Evolutionary conservation across 805 yeast genomes (phyloP).

Genomic region (Wickerhamiella australiensis): DNA sequence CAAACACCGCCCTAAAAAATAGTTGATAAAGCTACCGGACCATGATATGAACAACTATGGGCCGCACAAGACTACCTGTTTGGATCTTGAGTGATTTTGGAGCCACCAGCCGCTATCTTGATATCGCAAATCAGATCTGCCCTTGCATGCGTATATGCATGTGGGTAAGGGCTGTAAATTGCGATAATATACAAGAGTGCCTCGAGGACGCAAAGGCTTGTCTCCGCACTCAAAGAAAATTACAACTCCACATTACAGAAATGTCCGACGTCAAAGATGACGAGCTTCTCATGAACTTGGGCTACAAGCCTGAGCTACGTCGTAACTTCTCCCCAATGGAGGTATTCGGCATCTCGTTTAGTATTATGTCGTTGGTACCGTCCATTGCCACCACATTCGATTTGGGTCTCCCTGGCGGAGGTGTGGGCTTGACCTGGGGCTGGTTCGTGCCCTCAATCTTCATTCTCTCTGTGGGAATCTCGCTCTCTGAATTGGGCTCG

Average conservation of each 20-base stretch:
- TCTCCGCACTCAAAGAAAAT: too few species aligned
- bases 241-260: not conserved
- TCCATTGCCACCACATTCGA: constrained; percentile 46
- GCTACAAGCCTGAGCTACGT: constrained; percentile 55
- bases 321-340: constrained; percentile 50
- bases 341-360: constrained; percentile 59
- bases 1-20: too few species aligned
- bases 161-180: not conserved
- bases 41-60: too few species aligned
- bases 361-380: constrained; percentile 57
- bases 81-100: not conserved
- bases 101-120: not conserved
- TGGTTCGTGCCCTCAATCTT: constrained; percentile 51
- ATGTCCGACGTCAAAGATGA: constrained; percentile 22
- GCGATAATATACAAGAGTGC: not conserved
- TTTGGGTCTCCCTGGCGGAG: constrained; percentile 49
- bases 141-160: not conserved
- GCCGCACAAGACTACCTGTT: too few species aligned
- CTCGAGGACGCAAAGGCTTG: too few species aligned
- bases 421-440: constrained; percentile 59
- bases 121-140: not conserved
- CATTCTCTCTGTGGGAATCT: constrained; percentile 45
- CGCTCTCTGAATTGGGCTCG: constrained; percentile 55
- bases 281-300: constrained; percentile 37
- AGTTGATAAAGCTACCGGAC: too few species aligned